Evolutionary conservation across 768 basidiomycete genomes (phyloP), one percentile per base, ranked within the genome.

Genomic region (Suillus occidentalis): DNA sequence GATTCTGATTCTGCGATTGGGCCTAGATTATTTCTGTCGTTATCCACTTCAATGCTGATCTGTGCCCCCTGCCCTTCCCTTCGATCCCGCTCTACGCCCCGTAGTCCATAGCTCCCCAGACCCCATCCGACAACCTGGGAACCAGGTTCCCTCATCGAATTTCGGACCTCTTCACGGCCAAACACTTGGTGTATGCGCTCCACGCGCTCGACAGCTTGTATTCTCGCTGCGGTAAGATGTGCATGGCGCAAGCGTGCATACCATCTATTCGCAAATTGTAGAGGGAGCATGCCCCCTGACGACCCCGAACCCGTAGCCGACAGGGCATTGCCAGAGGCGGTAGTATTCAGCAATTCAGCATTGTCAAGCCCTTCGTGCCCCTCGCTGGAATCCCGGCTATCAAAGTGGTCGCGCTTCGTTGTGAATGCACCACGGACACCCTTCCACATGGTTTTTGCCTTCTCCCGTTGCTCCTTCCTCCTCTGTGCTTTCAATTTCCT

Each of bases 141-240:
- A 61, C 74, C 71, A 67, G 75, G 49, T 67, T 75, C 66, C 71
- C 77, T 22, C 34, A 66, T 61, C 1, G 69, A 22, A 31, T 69
- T 68, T 18, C 67, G 70, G 6, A 62, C 60, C 9, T 73, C 77
- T 14, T 80, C 78, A 6, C 71, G 69, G 16, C 84, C 78, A 61
- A 85, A 88, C 50, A 88, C 81, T 69, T 85, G 84, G n/a, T 88
- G 81, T 18, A 91, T 83, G 37, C 89, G 81, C 71, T 89, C 84
- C 2, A 83, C 84, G 6, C 86, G 84, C 73, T 92, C 90, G 8
- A 82, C 82, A 3, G 90, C 90, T 69, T 92, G 91, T 50, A 81
- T 78, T n/a, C 86, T 84, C 4, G 88, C 87, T 0, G 94, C 92
- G 2, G 82, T 79, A 39, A 87, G 77, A 73, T 94, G 91, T 28